Evolutionary conservation across 805 yeast genomes (phyloP).

Genomic region (Sugiyamaella boreocaroliniensis): DNA sequence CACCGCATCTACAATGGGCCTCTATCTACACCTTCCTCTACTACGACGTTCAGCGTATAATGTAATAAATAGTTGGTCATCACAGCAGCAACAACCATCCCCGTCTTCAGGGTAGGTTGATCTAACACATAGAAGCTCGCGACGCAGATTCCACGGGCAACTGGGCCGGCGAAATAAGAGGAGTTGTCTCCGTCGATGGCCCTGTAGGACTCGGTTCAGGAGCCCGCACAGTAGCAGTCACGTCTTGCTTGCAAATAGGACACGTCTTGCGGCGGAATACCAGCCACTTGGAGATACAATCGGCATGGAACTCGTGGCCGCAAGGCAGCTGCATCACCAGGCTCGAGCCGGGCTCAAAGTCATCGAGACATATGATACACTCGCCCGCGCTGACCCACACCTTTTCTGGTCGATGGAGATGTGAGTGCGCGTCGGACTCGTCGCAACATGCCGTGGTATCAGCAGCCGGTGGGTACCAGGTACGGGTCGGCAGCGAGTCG

Average conservation of each 20-base stretch:
- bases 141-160: background rate
- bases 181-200: slow-evolving; percentile 9
- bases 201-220: slow-evolving; percentile 5
- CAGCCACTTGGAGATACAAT: slow-evolving; percentile 56
- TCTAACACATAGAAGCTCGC: background rate
- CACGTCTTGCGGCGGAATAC: slow-evolving; percentile 47
- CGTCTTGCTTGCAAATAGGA: slow-evolving; percentile 51
- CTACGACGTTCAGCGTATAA: too few relatives aligned
- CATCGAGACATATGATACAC: slow-evolving; percentile 56
- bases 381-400: slow-evolving; percentile 42
- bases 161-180: background rate
- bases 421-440: background rate
- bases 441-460: background rate
- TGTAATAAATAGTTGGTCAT: background rate
- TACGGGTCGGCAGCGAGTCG: slow-evolving; percentile 32
- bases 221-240: slow-evolving; percentile 18
- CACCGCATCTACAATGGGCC: too few relatives aligned
- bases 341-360: slow-evolving; percentile 41
- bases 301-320: slow-evolving; percentile 53
- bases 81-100: too few relatives aligned
- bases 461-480: slow-evolving; percentile 23
- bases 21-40: too few relatives aligned
- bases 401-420: slow-evolving; percentile 23
- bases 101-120: too few relatives aligned
- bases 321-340: slow-evolving; percentile 50